Percentiles rank a stretch among this genome's conserved stretches.
phyloP scores from a whole-genome alignment of 2,329 filamentous ascomycete species.

The Dactylellina leptospora region DNA sequence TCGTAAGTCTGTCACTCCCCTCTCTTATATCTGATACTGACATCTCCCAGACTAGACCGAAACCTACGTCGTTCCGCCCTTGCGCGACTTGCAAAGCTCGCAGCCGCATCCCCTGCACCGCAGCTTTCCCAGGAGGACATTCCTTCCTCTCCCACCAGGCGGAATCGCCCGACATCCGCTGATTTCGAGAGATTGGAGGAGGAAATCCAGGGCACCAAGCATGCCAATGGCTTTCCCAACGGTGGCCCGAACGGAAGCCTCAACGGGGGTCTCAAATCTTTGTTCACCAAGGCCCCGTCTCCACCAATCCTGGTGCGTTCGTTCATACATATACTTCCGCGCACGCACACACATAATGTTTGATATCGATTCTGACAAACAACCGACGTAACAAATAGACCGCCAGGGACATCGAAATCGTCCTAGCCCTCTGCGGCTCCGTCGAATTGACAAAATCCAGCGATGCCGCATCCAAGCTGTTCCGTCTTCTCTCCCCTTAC shows the following conservation, averaged over 20 bases:
- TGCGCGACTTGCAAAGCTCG: conserved; percentile 44
- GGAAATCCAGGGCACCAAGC: conserved; percentile 23
- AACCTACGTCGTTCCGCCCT: conserved; percentile 47
- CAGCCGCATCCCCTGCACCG: conserved; percentile 43
- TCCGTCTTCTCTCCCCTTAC: conserved; percentile 82
- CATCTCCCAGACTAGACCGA: conserved; percentile 26
- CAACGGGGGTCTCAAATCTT: conserved; percentile 30
- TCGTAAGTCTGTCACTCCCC: conserved; percentile 28
- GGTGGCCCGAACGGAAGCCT: conserved; percentile 5
- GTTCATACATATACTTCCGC: not conserved
- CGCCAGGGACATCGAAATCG: conserved; percentile 87
- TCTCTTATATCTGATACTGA: not conserved
- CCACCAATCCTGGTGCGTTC: conserved; percentile 30
- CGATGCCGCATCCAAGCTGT: conserved; percentile 79
- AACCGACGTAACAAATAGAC: conserved; percentile 70
- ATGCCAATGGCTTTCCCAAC: conserved; percentile 6
- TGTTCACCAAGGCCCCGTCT: conserved; percentile 14
- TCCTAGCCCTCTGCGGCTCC: conserved; percentile 89
- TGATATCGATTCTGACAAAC: conserved; percentile 3
- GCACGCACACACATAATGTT: not conserved
- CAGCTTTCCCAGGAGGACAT: conserved; percentile 22
- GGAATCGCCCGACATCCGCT: conserved; percentile 20
- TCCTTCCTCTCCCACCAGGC: conserved; percentile 44
- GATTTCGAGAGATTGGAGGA: conserved; percentile 47
- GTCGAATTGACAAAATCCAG: conserved; percentile 76